A percentile compares a stretch with the other conserved stretches of the same genome.
These are phyloP conservation scores for Scheffersomyces stambukii DNA, from an alignment of 1,139 yeast species.

Conservation along the genomic window DNA sequence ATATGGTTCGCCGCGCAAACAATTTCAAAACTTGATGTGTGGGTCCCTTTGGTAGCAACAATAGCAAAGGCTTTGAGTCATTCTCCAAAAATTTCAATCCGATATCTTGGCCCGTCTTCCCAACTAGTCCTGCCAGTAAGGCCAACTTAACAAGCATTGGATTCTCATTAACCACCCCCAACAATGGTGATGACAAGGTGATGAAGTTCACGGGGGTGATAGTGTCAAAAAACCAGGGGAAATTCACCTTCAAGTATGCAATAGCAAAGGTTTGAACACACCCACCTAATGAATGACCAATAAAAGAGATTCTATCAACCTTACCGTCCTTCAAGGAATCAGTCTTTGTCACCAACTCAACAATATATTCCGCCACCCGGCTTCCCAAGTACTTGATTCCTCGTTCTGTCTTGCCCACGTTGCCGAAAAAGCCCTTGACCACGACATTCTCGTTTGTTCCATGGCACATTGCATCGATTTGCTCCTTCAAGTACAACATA, in stretches of 20 bases:
- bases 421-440: slow-evolving; percentile 79
- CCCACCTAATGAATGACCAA: slow-evolving; percentile 94
- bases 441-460: slow-evolving; percentile 51
- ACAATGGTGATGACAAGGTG: slow-evolving; percentile 80
- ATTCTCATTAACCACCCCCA: slow-evolving; percentile 82
- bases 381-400: slow-evolving; percentile 87
- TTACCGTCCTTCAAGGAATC: slow-evolving; percentile 26
- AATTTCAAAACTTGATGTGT: slow-evolving; percentile 60
- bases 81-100: slow-evolving; percentile 50
- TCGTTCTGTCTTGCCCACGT: slow-evolving; percentile 84
- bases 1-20: slow-evolving; percentile 68
- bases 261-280: slow-evolving; percentile 86
- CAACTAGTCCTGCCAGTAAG: slow-evolving; percentile 83
- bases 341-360: slow-evolving; percentile 49
- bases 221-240: slow-evolving; percentile 66
- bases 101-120: slow-evolving; percentile 89
- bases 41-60: slow-evolving; percentile 76
- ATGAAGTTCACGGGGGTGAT: slow-evolving; percentile 79
- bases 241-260: slow-evolving; percentile 61
- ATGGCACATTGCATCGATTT: slow-evolving; percentile 51
- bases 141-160: slow-evolving; percentile 85
- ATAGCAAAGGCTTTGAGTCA: slow-evolving; percentile 57
- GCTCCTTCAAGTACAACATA: slow-evolving; percentile 80
- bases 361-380: slow-evolving; percentile 72
- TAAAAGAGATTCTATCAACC: slow-evolving; percentile 67